Evolutionary conservation across 2,329 filamentous ascomycete species (phyloP).

Genomic region (Chalara sp.): DNA sequence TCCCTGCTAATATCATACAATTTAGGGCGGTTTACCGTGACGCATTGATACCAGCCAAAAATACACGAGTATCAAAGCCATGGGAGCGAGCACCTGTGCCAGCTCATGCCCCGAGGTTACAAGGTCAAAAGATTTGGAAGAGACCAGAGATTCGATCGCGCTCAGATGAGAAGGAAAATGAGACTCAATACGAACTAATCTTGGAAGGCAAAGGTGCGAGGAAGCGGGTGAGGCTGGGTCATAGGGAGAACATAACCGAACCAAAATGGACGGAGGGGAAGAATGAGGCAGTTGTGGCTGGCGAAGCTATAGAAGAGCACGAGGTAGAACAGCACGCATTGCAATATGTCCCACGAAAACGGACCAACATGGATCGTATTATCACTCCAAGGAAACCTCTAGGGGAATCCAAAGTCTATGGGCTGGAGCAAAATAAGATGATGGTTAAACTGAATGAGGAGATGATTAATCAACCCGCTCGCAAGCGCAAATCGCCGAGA

Average conservation of each 20-base stretch:
- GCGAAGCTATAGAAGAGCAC: slow-evolving; percentile 1
- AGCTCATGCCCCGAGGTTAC: slow-evolving; percentile 24
- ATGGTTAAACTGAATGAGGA: neutral
- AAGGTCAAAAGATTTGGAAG: slow-evolving; percentile 29
- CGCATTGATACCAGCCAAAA: slow-evolving; percentile 18
- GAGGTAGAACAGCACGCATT: slow-evolving; percentile 7
- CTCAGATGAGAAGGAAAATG: slow-evolving; percentile 16
- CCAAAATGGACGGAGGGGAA: slow-evolving; percentile 23
- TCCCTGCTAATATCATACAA: neutral
- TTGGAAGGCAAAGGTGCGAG: slow-evolving; percentile 27
- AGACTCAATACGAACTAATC: slow-evolving; percentile 27
- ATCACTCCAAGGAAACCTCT: slow-evolving; percentile 24
- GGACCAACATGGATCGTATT: slow-evolving; percentile 26
- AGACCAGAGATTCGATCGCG: slow-evolving; percentile 9
- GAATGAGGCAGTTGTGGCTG: neutral
- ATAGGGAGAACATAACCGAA: slow-evolving; percentile 28
- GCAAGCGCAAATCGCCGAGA: slow-evolving; percentile 18
- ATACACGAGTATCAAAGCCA: slow-evolving; percentile 12
- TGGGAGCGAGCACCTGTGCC: slow-evolving; percentile 26
- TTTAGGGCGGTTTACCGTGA: slow-evolving; percentile 24
- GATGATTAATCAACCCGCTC: slow-evolving; percentile 3
- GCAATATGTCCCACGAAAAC: slow-evolving; percentile 23
- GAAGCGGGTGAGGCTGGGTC: slow-evolving; percentile 21
- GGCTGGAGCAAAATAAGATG: too few species aligned
- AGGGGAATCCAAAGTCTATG: too few species aligned